phyloP scores from a whole-genome alignment of 768 basidiomycete genomes.

The Amyloporia xantha region DNA sequence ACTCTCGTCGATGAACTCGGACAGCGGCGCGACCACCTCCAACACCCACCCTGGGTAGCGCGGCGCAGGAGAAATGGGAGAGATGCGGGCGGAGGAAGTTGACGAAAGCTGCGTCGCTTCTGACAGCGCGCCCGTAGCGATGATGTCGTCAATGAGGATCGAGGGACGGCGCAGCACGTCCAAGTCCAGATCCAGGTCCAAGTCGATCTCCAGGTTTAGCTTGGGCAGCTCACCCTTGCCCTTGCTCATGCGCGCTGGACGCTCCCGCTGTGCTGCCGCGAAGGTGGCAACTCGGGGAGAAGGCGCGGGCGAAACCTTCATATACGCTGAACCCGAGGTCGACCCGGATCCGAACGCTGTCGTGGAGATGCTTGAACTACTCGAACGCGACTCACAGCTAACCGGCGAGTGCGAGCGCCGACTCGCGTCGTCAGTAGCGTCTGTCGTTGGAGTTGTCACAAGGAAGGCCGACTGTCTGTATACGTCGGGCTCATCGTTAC shows the following conservation, averaged over 20 bases:
- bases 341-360: conserved; percentile 4
- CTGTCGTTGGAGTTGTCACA: neutral
- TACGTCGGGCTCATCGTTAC: neutral
- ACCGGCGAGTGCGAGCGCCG: conserved; percentile 1
- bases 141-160: conserved; percentile 15
- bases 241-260: conserved; percentile 11
- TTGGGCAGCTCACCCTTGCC: conserved; percentile 14
- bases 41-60: conserved; percentile 61
- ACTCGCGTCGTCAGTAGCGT: neutral
- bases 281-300: conserved; percentile 18
- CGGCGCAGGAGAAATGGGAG: conserved; percentile 38
- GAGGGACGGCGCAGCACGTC: conserved; percentile 14
- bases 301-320: conserved; percentile 18
- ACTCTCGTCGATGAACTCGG: conserved; percentile 55
- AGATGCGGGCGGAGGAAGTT: conserved; percentile 16
- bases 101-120: conserved; percentile 14
- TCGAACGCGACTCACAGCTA: conserved; percentile 1
- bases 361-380: conserved; percentile 1
- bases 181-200: conserved; percentile 5
- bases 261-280: conserved; percentile 4
- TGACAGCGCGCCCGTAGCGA: conserved; percentile 11
- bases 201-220: neutral
- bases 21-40: conserved; percentile 49
- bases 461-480: neutral
- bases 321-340: conserved; percentile 8